Percentiles rank a stretch among this genome's conserved stretches.
These are phyloP conservation scores for Pneumocystis murina DNA, from an alignment of 1,139 yeast genomes.

Conservation along the genomic window DNA sequence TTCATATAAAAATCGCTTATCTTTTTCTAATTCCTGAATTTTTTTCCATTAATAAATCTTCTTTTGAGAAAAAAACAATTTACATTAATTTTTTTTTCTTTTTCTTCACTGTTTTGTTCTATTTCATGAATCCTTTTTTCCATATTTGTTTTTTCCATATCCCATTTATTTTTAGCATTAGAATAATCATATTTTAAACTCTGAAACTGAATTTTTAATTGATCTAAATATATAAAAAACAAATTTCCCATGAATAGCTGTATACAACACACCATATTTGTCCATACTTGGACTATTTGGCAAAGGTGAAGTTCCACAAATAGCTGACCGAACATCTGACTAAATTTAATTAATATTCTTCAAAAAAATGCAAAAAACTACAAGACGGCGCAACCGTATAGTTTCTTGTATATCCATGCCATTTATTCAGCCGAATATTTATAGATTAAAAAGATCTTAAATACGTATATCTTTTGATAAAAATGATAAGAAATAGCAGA, in stretches of 20 bases:
- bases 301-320: neutral
- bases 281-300: neutral
- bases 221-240: neutral
- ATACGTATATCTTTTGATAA: neutral
- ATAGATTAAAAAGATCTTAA: neutral
- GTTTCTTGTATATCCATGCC: neutral
- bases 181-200: slow-evolving; percentile 25
- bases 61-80: neutral
- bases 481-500: neutral
- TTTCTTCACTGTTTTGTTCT: slow-evolving; percentile 21
- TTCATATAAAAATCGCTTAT: slow-evolving; percentile 31
- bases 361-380: neutral
- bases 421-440: neutral
- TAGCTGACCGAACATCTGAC: neutral
- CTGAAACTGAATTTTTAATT: slow-evolving; percentile 5
- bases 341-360: neutral
- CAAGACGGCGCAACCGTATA: neutral
- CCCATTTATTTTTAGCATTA: slow-evolving; percentile 22
- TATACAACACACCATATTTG: neutral
- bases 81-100: slow-evolving; percentile 23
- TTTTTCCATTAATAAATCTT: slow-evolving; percentile 1
- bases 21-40: slow-evolving; percentile 24
- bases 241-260: neutral
- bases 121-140: slow-evolving; percentile 24
- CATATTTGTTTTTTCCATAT: slow-evolving; percentile 22